phyloP scores from a whole-genome alignment of 176 grass and related monocot genomes.

The Oryza punctata region DNA sequence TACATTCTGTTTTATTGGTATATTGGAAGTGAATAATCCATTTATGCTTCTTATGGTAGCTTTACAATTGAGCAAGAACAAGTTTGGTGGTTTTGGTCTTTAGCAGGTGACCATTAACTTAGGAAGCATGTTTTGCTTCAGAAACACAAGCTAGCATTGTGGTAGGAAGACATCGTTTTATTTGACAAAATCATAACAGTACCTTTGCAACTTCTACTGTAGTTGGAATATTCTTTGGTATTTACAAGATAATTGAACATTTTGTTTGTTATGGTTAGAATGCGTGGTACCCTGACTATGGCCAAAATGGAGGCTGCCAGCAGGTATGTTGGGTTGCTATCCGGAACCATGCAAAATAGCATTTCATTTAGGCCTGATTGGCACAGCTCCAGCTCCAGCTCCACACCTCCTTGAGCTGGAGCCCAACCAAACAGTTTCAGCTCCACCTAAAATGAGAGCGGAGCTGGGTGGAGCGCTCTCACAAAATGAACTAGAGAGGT shows the following conservation, averaged over 20 bases:
- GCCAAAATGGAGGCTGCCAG: background rate
- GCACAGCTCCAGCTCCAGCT: no score
- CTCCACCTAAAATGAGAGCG: no score
- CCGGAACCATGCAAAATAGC: background rate
- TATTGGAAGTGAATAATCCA: constrained; percentile 6
- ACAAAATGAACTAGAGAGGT: no score
- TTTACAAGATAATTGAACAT: background rate
- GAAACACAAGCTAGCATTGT: constrained; percentile 12
- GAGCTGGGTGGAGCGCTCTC: no score
- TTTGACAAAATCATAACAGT: constrained; percentile 3
- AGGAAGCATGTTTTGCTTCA: background rate
- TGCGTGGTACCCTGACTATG: background rate
- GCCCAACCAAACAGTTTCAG: no score
- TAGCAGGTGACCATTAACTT: background rate
- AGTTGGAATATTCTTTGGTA: background rate
- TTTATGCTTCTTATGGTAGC: background rate
- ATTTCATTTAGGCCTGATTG: no score
- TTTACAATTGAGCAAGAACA: background rate
- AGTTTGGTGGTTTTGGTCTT: background rate
- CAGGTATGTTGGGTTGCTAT: background rate
- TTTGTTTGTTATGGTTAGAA: background rate
- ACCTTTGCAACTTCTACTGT: background rate
- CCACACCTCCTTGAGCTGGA: no score
- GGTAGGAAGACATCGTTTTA: background rate
- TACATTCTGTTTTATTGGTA: background rate